Percentiles rank a stretch among this genome's conserved stretches.
phyloP scores from a whole-genome alignment of 108 stramenopile genomes.

The Cyclotella sp. region DNA sequence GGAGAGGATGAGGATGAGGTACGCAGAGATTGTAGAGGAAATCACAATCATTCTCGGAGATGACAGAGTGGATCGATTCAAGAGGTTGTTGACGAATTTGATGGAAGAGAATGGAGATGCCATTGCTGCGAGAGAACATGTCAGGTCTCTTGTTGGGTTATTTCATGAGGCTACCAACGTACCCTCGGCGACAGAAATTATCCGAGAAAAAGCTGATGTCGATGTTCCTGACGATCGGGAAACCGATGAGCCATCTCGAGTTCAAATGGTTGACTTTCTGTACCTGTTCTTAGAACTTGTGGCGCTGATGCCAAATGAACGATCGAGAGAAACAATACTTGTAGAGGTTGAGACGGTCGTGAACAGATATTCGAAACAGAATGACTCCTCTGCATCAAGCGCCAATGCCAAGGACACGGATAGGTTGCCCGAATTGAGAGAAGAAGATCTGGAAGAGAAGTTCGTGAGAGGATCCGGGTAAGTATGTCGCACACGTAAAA shows the following conservation, averaged over 20 bases:
- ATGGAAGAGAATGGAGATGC: background rate
- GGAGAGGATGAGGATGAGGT: constrained; percentile 54
- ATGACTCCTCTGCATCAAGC: background rate
- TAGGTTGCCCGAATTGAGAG: constrained; percentile 40
- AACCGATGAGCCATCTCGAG: constrained; percentile 7
- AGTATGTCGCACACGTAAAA: background rate
- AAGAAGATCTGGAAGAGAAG: constrained; percentile 66
- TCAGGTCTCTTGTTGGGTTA: constrained; percentile 42
- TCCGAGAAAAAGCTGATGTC: constrained; percentile 10
- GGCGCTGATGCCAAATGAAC: constrained; percentile 59
- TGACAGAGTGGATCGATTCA: constrained; percentile 45
- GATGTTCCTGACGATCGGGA: constrained; percentile 20
- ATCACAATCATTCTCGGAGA: constrained; percentile 57
- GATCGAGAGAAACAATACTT: constrained; percentile 57
- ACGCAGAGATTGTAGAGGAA: constrained; percentile 50
- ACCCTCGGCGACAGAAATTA: background rate
- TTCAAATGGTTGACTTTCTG: constrained; percentile 52
- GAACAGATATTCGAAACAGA: constrained; percentile 14
- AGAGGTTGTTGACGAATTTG: constrained; percentile 48
- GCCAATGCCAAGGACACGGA: background rate
- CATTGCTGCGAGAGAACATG: constrained; percentile 44
- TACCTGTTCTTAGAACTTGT: constrained; percentile 72
- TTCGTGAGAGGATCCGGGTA: constrained; percentile 85
- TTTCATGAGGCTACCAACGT: constrained; percentile 41
- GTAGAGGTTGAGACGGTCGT: constrained; percentile 55